Base-by-base conservation (phyloP, 768 basidiomycete species). In the Kwoniella pini region DNA sequence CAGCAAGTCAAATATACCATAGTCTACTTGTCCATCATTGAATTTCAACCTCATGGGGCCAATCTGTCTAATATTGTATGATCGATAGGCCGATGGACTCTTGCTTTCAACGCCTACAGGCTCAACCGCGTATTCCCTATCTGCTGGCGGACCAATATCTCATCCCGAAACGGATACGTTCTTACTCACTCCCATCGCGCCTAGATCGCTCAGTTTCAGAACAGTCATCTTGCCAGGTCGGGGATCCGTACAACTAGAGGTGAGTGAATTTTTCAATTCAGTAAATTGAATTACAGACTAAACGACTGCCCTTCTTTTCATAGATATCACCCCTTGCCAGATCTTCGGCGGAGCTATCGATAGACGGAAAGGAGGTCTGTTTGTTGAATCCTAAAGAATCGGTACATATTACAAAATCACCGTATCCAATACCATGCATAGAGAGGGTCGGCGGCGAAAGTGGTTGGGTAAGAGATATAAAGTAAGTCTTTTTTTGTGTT, bases 401-500 rank as follows among this genome's bases (percentile, higher is more conserved):
- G 5, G 88, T 96, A 28, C 85, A 85, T 4, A 88, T 97, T 21
- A 85, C 87, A 59, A 88, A 88, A 28, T 95, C 92, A 0, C 86
- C 86, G 21, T 91, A 85, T 75, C 91, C 93, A 11, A 91, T 97
- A 9, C 94, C 94, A 0, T 97, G 93, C 77, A 89, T 96, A 74
- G 92, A 69, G 53, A 51, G 72, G 30, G 57, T 63, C 22, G 78
- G 69, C 86, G 26, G 88, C 71, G 89, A 90, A 69, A 90, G 91
- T 72, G 91, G 92, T 69, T 96, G 93, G 93, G 91, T 94, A n/a
- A 83, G 90, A 56, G 93, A 96, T 73, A 96, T 96, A 79, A 95
- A 79, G 74, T 77, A 63, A 57, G 75, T 62, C n/a, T 6, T 13
- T 19, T 42, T 6, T 13, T 19, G 40, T 15, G 15, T 36, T 36